Conservation (phyloP, 2,329 filamentous ascomycete species). For the Hymenoscyphus fraxineus region DNA sequence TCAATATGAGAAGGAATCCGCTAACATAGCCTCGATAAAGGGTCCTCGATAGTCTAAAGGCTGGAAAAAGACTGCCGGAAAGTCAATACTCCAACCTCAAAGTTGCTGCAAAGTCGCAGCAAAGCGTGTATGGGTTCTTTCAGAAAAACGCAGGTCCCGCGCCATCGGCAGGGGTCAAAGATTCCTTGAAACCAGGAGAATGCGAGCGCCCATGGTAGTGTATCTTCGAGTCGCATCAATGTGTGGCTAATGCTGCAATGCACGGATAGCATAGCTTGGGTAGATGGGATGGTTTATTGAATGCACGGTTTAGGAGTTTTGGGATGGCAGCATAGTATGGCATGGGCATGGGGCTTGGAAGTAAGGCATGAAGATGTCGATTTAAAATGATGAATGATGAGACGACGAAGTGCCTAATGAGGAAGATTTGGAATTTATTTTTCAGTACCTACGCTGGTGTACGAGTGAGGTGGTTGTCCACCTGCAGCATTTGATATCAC, state of each 20-base stretch:
- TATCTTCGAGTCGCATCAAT: slow-evolving; percentile 2
- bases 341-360: slow-evolving; percentile 12
- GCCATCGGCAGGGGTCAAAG: background rate
- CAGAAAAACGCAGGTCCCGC: slow-evolving; percentile 21
- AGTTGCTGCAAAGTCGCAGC: slow-evolving; percentile 58
- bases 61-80: slow-evolving; percentile 71
- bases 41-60: slow-evolving; percentile 80
- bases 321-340: slow-evolving; percentile 15
- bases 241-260: slow-evolving; percentile 10
- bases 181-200: background rate
- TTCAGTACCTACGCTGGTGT: no score
- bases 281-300: background rate
- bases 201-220: background rate
- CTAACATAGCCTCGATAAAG: slow-evolving; percentile 39
- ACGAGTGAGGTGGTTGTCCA: no score
- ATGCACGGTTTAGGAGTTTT: slow-evolving; percentile 3
- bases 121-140: slow-evolving; percentile 58
- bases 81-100: slow-evolving; percentile 63
- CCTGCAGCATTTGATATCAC: no score
- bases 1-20: slow-evolving; percentile 2
- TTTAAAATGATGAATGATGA: background rate
- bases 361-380: slow-evolving; percentile 17
- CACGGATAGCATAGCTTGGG: background rate
- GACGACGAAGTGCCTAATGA: background rate
- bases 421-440: background rate